phyloP scores from a whole-genome alignment of 352 stramenopile genomes.

The Globisporangium lucens region DNA sequence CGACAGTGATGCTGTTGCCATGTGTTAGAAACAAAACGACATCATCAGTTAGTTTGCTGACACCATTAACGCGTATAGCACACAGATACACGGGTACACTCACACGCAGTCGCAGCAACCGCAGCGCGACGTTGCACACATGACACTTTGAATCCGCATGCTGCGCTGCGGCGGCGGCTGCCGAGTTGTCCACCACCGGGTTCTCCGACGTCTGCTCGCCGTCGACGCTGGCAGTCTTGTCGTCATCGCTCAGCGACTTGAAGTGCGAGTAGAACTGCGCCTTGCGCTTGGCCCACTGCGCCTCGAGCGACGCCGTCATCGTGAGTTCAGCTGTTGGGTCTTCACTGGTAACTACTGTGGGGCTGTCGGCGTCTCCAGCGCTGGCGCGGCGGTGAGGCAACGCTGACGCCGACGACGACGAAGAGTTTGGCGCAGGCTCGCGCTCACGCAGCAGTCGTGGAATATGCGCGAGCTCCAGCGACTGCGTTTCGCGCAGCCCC shows the following conservation, averaged over 20 bases:
- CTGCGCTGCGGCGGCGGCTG: conserved; percentile 10
- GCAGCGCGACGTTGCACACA: conserved; percentile 56
- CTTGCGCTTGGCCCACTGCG: conserved; percentile 33
- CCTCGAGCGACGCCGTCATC: conserved; percentile 36
- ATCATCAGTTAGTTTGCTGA: neutral
- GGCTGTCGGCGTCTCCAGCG: neutral
- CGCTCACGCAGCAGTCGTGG: conserved; percentile 2
- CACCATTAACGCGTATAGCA: neutral
- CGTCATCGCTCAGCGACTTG: conserved; percentile 24
- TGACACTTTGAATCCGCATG: conserved; percentile 53
- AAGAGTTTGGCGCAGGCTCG: neutral
- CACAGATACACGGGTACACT: conserved; percentile 15
- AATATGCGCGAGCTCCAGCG: conserved; percentile 13
- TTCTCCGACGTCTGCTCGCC: neutral
- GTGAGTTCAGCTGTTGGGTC: conserved; percentile 20
- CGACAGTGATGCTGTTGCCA: conserved; percentile 50
- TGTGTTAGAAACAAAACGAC: neutral
- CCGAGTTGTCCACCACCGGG: conserved; percentile 3
- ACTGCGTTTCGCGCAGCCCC: conserved; percentile 13
- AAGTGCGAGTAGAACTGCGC: conserved; percentile 50
- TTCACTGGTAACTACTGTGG: neutral
- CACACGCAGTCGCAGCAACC: conserved; percentile 48
- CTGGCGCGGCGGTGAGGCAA: neutral
- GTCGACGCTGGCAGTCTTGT: neutral
- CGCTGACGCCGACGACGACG: neutral